A percentile compares a stretch with the other conserved stretches of the same genome.
Conservation (phyloP, 176 grass and related monocot genomes). For the Lolium rigidum region DNA sequence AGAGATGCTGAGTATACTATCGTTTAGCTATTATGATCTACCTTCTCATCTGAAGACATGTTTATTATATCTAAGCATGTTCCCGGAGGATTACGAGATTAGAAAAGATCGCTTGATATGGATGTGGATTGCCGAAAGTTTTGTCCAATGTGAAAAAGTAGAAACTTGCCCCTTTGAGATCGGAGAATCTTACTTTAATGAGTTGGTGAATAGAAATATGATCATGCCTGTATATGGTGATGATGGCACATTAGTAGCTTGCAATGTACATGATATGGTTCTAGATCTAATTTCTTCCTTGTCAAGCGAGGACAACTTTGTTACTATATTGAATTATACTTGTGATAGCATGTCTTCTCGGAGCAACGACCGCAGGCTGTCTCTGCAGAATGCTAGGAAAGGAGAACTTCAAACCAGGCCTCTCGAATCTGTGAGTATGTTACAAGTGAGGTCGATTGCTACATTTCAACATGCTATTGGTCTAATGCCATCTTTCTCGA, state of each 20-base stretch:
- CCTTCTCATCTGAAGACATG: too few relatives aligned
- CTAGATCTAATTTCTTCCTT: conserved; percentile 8
- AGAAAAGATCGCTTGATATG: too few relatives aligned
- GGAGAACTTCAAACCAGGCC: background rate
- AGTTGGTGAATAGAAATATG: too few relatives aligned
- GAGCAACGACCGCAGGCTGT: background rate
- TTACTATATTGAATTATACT: background rate
- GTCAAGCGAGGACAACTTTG: conserved; percentile 24
- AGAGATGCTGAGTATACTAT: too few relatives aligned
- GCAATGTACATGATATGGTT: conserved; percentile 15
- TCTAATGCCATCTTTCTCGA: background rate
- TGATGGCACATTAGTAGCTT: fast-evolving
- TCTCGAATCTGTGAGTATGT: background rate
- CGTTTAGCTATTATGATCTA: too few relatives aligned
- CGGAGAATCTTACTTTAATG: too few relatives aligned
- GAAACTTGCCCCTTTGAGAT: too few relatives aligned
- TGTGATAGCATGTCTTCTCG: background rate
- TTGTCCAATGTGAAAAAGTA: too few relatives aligned
- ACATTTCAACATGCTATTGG: background rate
- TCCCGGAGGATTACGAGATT: too few relatives aligned
- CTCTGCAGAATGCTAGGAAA: background rate
- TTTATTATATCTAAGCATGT: too few relatives aligned
- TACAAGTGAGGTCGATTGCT: conserved; percentile 1
- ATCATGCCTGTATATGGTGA: background rate
- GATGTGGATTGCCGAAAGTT: too few relatives aligned